These are phyloP conservation scores for Cyberlindnera americana DNA, from an alignment of 805 yeast genomes.

Conservation along the genomic window DNA sequence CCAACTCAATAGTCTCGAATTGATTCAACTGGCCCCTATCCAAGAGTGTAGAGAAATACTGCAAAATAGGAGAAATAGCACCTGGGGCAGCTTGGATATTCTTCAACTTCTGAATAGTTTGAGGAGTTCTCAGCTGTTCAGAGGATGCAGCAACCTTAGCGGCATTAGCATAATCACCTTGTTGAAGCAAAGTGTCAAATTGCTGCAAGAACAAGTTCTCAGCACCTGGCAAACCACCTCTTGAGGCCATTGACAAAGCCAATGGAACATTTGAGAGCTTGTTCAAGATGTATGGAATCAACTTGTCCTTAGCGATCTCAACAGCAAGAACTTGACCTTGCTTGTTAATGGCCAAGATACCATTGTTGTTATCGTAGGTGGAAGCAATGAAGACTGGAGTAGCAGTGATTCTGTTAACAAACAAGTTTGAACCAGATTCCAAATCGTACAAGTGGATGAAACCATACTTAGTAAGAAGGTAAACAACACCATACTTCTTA, in stretches of 20 bases:
- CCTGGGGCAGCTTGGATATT: constrained; percentile 91
- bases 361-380: constrained; percentile 64
- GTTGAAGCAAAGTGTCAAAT: constrained; percentile 76
- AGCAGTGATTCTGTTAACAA: constrained; percentile 93
- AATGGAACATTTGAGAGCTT: constrained; percentile 82
- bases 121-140: constrained; percentile 88
- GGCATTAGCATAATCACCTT: constrained; percentile 87
- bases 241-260: constrained; percentile 84
- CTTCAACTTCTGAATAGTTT: constrained; percentile 89
- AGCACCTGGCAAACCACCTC: constrained; percentile 98
- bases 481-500: constrained; percentile 79
- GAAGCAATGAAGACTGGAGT: constrained; percentile 93
- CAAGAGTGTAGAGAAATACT: constrained; percentile 84
- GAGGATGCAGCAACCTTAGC: constrained; percentile 97
- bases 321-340: constrained; percentile 94
- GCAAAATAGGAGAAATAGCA: constrained; percentile 88
- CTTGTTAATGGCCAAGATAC: constrained; percentile 91
- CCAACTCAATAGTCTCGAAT: constrained; percentile 91
- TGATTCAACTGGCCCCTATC: constrained; percentile 92
- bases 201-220: constrained; percentile 88
- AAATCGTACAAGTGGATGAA: constrained; percentile 93
- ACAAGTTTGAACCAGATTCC: constrained; percentile 88
- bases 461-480: constrained; percentile 91
- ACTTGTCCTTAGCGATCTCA: constrained; percentile 76
- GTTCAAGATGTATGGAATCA: constrained; percentile 85